These are phyloP conservation scores for Carallia brachiata DNA, from an alignment of 345 rosid species.

Conservation along the genomic window DNA sequence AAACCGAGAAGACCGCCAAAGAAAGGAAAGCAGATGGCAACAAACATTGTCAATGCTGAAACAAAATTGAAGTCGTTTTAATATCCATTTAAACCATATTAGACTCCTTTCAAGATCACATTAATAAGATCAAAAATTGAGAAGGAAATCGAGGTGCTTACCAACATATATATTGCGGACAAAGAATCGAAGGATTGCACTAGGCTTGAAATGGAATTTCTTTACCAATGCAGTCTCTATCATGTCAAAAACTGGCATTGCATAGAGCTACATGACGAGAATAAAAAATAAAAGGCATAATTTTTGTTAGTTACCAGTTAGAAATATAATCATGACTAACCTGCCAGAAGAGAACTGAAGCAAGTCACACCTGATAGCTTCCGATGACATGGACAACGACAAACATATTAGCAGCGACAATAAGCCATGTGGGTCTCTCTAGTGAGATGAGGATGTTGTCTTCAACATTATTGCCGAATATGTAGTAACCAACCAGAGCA, in stretches of 20 bases:
- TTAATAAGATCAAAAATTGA: too few relatives aligned
- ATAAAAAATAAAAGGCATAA: not conserved
- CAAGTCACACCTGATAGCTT: conserved; percentile 28
- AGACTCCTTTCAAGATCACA: too few relatives aligned
- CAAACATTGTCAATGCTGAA: conserved; percentile 26
- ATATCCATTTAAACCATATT: too few relatives aligned
- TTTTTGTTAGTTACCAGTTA: not conserved
- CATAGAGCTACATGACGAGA: conserved; percentile 14
- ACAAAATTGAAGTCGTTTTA: not conserved
- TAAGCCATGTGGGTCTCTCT: conserved; percentile 28
- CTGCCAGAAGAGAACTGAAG: not conserved
- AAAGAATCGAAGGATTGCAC: conserved; percentile 14
- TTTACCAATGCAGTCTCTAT: conserved; percentile 27
- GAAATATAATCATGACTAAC: not conserved
- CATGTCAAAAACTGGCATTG: conserved; percentile 37
- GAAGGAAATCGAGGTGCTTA: conserved; percentile 7
- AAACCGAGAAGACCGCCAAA: conserved; percentile 31
- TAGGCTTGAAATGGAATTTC: conserved; percentile 26
- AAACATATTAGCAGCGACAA: conserved; percentile 21
- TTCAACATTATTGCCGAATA: conserved; percentile 21
- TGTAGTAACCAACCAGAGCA: conserved; percentile 27
- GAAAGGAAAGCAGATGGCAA: conserved; percentile 30
- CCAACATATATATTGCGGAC: conserved; percentile 26
- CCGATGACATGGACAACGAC: conserved; percentile 34
- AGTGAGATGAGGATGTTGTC: conserved; percentile 31